A percentile compares a stretch with the other conserved stretches of the same genome.
Evolutionary conservation across 192 early-diverging fungal genomes (phyloP).

Genomic region (Spizellomyces punctatus): DNA sequence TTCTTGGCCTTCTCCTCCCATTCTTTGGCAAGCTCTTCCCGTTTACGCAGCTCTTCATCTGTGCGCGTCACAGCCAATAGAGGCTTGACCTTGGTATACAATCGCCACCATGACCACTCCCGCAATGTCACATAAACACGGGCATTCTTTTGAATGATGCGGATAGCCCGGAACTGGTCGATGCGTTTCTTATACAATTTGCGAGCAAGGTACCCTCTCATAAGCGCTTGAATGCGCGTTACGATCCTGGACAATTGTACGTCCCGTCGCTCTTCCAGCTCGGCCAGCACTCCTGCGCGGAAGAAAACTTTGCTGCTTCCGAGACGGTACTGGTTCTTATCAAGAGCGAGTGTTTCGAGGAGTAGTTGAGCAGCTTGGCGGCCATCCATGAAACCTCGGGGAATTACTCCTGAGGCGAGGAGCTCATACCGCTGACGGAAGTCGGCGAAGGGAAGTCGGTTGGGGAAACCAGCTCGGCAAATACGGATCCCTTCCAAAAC

Average conservation of each 20-base stretch:
- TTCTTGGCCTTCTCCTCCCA: conserved; percentile 66
- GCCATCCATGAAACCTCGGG: conserved; percentile 87
- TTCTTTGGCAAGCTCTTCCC: conserved; percentile 71
- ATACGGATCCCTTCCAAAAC: conserved; percentile 97
- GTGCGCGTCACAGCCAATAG: conserved; percentile 78
- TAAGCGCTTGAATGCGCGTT: conserved; percentile 81
- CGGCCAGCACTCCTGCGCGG: conserved; percentile 89
- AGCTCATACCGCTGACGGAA: conserved; percentile 95
- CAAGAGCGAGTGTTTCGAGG: conserved; percentile 75
- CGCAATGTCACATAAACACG: conserved; percentile 85
- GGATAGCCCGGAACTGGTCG: conserved; percentile 85
- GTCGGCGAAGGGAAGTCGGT: conserved; percentile 88
- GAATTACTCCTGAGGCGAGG: conserved; percentile 76
- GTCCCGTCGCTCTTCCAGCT: conserved; percentile 92
- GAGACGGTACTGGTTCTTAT: conserved; percentile 80
- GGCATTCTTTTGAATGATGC: conserved; percentile 93
- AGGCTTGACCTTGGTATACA: conserved; percentile 91
- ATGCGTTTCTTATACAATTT: conserved; percentile 64
- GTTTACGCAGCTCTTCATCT: conserved; percentile 78
- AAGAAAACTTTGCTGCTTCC: conserved; percentile 97
- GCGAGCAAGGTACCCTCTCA: conserved; percentile 82
- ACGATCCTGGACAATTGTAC: conserved; percentile 81
- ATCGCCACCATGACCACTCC: conserved; percentile 96
- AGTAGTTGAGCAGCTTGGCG: conserved; percentile 80
- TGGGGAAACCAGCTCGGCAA: conserved; percentile 93